phyloP scores from a whole-genome alignment of 441 rosid species.

The Adansonia grandidieri region DNA sequence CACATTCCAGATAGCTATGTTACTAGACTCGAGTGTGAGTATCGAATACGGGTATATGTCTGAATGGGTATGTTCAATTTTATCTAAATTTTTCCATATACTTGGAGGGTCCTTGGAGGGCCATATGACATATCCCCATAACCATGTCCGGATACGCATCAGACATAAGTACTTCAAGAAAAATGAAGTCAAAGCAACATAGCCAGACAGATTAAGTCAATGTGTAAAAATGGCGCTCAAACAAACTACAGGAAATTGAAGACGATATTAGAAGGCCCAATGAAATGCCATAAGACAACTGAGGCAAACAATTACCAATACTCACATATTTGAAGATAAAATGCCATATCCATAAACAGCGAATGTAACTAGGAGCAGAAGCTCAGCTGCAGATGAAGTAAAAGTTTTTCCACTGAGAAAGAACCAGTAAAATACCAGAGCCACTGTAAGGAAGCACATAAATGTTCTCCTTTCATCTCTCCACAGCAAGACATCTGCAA shows the following conservation, averaged over 20 bases:
- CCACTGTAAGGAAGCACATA: slow-evolving; percentile 53
- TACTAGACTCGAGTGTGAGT: too few relatives aligned
- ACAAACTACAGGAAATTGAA: neutral
- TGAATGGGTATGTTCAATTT: too few relatives aligned
- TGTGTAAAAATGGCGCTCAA: neutral
- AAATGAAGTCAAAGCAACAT: too few relatives aligned
- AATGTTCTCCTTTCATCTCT: slow-evolving; percentile 88
- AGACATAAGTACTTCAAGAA: too few relatives aligned
- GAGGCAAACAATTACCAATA: slow-evolving; percentile 25
- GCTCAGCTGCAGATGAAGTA: slow-evolving; percentile 68
- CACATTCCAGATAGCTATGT: neutral
- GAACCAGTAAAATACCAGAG: slow-evolving; percentile 74
- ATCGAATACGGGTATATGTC: too few relatives aligned
- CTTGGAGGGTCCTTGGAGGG: too few relatives aligned
- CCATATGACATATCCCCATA: too few relatives aligned
- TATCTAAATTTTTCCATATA: too few relatives aligned
- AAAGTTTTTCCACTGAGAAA: slow-evolving; percentile 74
- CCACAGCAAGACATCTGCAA: slow-evolving; percentile 91
- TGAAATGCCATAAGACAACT: slow-evolving; percentile 15
- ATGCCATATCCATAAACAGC: slow-evolving; percentile 59
- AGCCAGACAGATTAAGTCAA: neutral
- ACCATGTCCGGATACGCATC: too few relatives aligned
- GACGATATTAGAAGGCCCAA: neutral
- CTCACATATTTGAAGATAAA: slow-evolving; percentile 71
- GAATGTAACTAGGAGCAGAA: slow-evolving; percentile 56